phyloP scores from a whole-genome alignment of 306 rosid genomes.

The Pterocarpus macrocarpus region DNA sequence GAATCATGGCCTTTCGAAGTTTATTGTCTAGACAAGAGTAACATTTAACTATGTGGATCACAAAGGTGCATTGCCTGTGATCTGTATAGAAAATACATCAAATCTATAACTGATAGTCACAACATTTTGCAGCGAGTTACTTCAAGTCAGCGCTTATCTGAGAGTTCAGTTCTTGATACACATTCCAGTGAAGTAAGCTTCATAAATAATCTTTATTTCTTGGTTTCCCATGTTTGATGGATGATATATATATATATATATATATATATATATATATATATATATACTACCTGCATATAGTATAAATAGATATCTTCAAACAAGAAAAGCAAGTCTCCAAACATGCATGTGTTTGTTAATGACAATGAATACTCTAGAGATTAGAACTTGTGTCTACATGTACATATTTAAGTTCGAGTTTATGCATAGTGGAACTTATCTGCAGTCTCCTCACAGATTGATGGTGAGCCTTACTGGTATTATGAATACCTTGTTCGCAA shows the following conservation, averaged over 20 bases:
- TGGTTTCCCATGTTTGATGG: constrained; percentile 25
- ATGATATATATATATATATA: neutral
- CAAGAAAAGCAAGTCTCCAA: constrained; percentile 31
- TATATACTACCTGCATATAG: too few species aligned
- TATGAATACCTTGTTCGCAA: constrained; percentile 94
- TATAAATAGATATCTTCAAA: constrained; percentile 6
- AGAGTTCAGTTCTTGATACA: constrained; percentile 95
- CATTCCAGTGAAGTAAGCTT: constrained; percentile 78
- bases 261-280: too few species aligned
- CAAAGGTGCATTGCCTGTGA: constrained; percentile 30
- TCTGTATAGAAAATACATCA: constrained; percentile 7
- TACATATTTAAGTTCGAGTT: constrained; percentile 24
- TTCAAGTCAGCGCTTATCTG: constrained; percentile 86
- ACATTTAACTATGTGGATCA: constrained; percentile 28
- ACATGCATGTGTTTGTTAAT: constrained; percentile 26
- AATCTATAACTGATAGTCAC: constrained; percentile 39
- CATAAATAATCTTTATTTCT: constrained; percentile 37
- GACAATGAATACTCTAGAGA: constrained; percentile 31
- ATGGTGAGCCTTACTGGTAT: constrained; percentile 90
- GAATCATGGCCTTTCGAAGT: constrained; percentile 5
- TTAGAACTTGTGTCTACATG: neutral
- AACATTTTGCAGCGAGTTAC: constrained; percentile 85
- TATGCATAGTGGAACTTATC: constrained; percentile 42
- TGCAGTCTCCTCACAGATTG: constrained; percentile 65
- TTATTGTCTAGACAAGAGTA: constrained; percentile 19